Conservation (phyloP, 164 flowering plant genomes). For the grape (Vitis vinifera) region DNA sequence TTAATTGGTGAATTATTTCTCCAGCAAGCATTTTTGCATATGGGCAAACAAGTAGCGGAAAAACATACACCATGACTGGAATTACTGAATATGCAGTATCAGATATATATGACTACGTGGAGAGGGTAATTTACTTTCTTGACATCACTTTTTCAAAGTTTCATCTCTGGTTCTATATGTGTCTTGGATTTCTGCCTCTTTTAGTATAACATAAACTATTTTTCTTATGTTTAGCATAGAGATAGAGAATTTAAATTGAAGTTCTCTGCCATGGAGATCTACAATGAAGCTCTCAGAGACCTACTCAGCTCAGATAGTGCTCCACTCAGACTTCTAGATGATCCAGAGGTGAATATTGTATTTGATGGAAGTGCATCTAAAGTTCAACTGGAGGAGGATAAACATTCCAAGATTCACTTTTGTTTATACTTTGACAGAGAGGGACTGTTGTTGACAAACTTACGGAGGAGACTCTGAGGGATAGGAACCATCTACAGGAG, state of each 20-base stretch:
- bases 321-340: slow-evolving; percentile 89
- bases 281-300: slow-evolving; percentile 90
- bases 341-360: slow-evolving; percentile 75
- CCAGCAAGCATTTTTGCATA: slow-evolving; percentile 93
- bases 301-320: slow-evolving; percentile 65
- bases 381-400: background rate
- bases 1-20: background rate
- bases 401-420: background rate
- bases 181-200: background rate
- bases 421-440: slow-evolving; percentile 42
- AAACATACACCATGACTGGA: slow-evolving; percentile 94
- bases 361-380: slow-evolving; percentile 1
- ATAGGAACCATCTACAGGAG: slow-evolving; percentile 61
- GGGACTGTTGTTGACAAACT: slow-evolving; percentile 93
- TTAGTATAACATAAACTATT: background rate
- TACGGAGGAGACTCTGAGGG: slow-evolving; percentile 70
- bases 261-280: slow-evolving; percentile 96
- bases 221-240: slow-evolving; percentile 50
- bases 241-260: slow-evolving; percentile 76
- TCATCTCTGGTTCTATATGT: background rate
- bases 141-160: background rate
- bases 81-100: slow-evolving; percentile 67
- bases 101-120: slow-evolving; percentile 73
- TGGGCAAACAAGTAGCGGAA: slow-evolving; percentile 99
- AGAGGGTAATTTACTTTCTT: slow-evolving; percentile 40